Evolutionary conservation across 2,329 filamentous ascomycete genomes (phyloP), one percentile per base, ranked within the genome.

Genomic region (Neonectria coccinea): DNA sequence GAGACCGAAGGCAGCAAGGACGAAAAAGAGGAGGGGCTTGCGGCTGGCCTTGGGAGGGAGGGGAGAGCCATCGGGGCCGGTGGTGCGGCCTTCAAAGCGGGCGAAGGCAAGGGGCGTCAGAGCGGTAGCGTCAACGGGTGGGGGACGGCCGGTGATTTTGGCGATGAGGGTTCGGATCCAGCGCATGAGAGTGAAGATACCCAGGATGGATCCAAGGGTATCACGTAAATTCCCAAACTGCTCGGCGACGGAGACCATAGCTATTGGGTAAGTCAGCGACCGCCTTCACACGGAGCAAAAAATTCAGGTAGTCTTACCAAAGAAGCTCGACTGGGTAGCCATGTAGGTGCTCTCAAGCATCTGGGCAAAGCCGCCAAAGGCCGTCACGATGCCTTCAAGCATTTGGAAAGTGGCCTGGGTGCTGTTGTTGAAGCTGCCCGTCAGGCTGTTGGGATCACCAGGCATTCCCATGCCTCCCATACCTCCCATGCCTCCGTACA

Each of bases 261-360:
- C 96, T 96, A 68, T 36, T n/a, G 44, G 50, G 8, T 16, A 45
- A 27, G 33, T 67, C 18, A 67, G 70, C 67, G 22, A 55, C 53
- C 8, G 44, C 25, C 14, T 41, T 12, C 2, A 56, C 16, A 27
- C 2, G 25, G 2, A 5, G 14, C 12, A 31, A 44, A 1, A 27
- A 20, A 29, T 2, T 2, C 22, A 7, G 6, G 27, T 18, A 16
- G 25, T 70, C 91, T 74, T 87, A 97, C 94, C 94, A 75, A 98
- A 99, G 80, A 99, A 99, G 58, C 93, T 97, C 6, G 94, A 97
- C 80, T 99, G 96, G 0, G 96, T 99, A 31, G 97, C 96, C 97
- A 99, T 99, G 75, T 97, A 99, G 11, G 96, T 98, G 83, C 96
- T 98, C 82, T 99, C 96, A 29, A 99, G 86, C 96, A 99, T 99